Evolutionary conservation across 2,329 filamentous ascomycete genomes (phyloP).

Genomic region (Trichoderma sp.): DNA sequence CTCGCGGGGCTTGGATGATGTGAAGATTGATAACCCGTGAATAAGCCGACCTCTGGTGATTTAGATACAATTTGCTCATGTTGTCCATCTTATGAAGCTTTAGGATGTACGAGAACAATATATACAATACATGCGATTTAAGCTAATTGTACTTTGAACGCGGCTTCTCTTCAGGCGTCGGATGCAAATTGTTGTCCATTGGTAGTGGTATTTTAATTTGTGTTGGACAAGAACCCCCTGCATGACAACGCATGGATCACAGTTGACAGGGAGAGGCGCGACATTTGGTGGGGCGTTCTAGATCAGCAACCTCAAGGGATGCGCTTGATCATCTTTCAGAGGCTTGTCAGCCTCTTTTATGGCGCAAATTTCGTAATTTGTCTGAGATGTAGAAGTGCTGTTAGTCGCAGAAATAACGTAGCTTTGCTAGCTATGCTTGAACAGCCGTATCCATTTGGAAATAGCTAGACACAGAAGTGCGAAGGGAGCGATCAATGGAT

Average conservation of each 20-base stretch:
- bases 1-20: conserved; percentile 34
- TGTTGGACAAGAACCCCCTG: background rate
- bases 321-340: background rate
- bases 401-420: background rate
- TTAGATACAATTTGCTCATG: background rate
- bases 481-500: background rate
- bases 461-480: background rate
- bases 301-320: background rate
- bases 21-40: conserved; percentile 30
- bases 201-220: background rate
- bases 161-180: background rate
- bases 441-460: background rate
- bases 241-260: background rate
- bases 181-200: background rate
- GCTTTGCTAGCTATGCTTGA: background rate
- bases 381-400: background rate
- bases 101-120: background rate
- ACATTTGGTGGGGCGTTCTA: background rate
- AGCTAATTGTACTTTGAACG: background rate
- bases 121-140: background rate
- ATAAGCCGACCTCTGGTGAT: background rate
- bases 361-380: background rate
- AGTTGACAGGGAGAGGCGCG: background rate
- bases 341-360: background rate
- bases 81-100: background rate